A percentile compares a stretch with the other conserved stretches of the same genome.
Conservation (phyloP, 2,329 filamentous ascomycete species). For the Mycosphaerella sp. region DNA sequence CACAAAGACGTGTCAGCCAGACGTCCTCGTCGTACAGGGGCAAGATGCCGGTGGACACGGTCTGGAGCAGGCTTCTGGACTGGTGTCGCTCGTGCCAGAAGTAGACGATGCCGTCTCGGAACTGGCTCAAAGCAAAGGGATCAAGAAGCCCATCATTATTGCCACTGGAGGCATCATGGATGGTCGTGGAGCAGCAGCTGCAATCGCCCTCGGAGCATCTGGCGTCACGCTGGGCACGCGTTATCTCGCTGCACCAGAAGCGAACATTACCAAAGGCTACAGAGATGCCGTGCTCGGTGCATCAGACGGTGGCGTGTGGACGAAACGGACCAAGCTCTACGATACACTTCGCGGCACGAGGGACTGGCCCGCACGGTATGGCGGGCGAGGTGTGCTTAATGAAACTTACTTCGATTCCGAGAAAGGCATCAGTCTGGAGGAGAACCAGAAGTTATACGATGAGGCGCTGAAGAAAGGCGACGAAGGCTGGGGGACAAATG, state of each 20-base stretch:
- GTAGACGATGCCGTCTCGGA: slow-evolving; percentile 43
- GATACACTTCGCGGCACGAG: slow-evolving; percentile 51
- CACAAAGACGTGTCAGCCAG: slow-evolving; percentile 43
- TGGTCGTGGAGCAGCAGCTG: slow-evolving; percentile 50
- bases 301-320: slow-evolving; percentile 47
- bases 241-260: slow-evolving; percentile 51
- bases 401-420: slow-evolving; percentile 42
- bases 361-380: slow-evolving; percentile 53
- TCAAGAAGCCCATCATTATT: slow-evolving; percentile 37
- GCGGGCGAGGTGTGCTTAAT: slow-evolving; percentile 55
- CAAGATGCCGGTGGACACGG: slow-evolving; percentile 61
- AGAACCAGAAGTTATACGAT: slow-evolving; percentile 42
- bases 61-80: slow-evolving; percentile 47
- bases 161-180: slow-evolving; percentile 57
- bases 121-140: slow-evolving; percentile 12
- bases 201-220: slow-evolving; percentile 46
- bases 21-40: slow-evolving; percentile 58
- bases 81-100: slow-evolving; percentile 54
- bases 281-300: slow-evolving; percentile 42
- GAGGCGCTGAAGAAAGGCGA: slow-evolving; percentile 48
- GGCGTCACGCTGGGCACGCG: slow-evolving; percentile 58
- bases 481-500: slow-evolving; percentile 47
- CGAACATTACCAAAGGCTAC: slow-evolving; percentile 44
- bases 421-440: slow-evolving; percentile 37
- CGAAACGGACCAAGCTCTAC: slow-evolving; percentile 46